A percentile compares a stretch with the other conserved stretches of the same genome.
phyloP scores from a whole-genome alignment of 176 grass and related monocot genomes.

The Bonia amplexicaulis region DNA sequence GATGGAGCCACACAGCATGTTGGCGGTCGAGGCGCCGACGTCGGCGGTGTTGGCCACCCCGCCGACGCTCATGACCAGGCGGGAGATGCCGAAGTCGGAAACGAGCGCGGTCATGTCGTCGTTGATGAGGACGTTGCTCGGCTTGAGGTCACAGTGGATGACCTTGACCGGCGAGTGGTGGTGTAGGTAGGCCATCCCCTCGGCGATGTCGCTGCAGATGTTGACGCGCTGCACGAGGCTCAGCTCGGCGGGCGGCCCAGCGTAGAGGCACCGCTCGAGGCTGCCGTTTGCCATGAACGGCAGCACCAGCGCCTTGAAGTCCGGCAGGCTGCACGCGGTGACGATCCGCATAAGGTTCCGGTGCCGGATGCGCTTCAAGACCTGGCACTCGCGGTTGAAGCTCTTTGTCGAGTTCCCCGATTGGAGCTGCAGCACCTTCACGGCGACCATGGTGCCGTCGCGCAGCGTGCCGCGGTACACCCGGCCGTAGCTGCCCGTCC shows the following conservation, averaged over 20 bases:
- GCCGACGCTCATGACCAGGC: constrained; percentile 54
- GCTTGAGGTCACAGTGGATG: constrained; percentile 95
- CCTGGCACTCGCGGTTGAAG: constrained; percentile 85
- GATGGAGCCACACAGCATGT: constrained; percentile 84
- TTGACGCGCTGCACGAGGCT: constrained; percentile 78
- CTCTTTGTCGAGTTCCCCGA: constrained; percentile 83
- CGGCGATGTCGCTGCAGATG: constrained; percentile 91
- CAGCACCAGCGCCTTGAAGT: constrained; percentile 94
- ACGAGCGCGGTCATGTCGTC: constrained; percentile 97
- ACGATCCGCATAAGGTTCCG: constrained; percentile 92
- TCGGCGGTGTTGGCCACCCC: constrained; percentile 44
- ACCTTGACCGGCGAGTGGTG: constrained; percentile 89
- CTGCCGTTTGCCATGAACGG: constrained; percentile 95
- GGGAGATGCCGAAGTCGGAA: constrained; percentile 83
- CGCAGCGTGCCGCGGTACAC: constrained; percentile 69
- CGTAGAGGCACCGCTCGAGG: constrained; percentile 75
- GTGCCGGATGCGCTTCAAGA: constrained; percentile 88
- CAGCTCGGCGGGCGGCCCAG: constrained; percentile 31
- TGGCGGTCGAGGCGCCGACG: constrained; percentile 64
- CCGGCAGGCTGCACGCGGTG: constrained; percentile 79
- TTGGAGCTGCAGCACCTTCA: constrained; percentile 91
- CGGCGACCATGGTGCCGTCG: constrained; percentile 69
- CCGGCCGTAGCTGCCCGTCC: constrained; percentile 74
- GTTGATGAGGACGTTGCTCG: constrained; percentile 86
- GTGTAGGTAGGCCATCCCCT: constrained; percentile 89